Evolutionary conservation across 768 basidiomycete genomes (phyloP), one percentile per base, ranked within the genome.

Genomic region (Sistotremastrum suecicum): DNA sequence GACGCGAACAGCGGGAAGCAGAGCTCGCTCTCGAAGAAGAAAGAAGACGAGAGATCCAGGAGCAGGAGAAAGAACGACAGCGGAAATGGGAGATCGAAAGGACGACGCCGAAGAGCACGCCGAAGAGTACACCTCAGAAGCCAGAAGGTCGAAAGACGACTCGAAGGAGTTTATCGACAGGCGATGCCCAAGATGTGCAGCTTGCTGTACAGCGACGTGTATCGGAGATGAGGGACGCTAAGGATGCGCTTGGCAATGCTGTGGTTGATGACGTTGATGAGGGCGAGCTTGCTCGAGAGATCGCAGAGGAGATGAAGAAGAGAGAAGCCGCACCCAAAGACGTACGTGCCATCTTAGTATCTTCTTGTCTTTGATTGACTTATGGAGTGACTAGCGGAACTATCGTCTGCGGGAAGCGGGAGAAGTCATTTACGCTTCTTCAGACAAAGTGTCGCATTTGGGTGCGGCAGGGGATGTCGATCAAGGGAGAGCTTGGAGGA

Each of bases 351-450:
- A 34, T 48, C 39, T 34, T 33, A 33, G 20, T 20, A 20, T 36
- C 34, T n/a, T 46, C 35, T 45, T 42, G 34, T 10, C 5, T 46
- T 44, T 37, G 29, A 28, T 12, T 46, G 9, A 30, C 29, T 45
- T 12, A 20, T 7, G 12, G 43, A 37, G 12, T 31, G 6, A 7
- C 37, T 45, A 63, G 57, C 65, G 86, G 71, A 81, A 75, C 58
- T 98, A 98, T 59, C 80, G 78, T 33, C 70, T 98, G 39, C 77
- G 81, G 30, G 81, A 92, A 60, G 82, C 72, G 34, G 75, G 78
- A 53, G 69, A 66, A 12, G 82, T 76, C 10, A 87, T 94, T 35
- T 86, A 85, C 53, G 89, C 90, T 6, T 78, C 79, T 20, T 59
- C 62, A 6, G 83, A 88, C 55, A 75, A 75, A 49, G 69, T 89